Evolutionary conservation across 75 land plant species (phyloP).

Genomic region (Chamaecyparis obtusa): DNA sequence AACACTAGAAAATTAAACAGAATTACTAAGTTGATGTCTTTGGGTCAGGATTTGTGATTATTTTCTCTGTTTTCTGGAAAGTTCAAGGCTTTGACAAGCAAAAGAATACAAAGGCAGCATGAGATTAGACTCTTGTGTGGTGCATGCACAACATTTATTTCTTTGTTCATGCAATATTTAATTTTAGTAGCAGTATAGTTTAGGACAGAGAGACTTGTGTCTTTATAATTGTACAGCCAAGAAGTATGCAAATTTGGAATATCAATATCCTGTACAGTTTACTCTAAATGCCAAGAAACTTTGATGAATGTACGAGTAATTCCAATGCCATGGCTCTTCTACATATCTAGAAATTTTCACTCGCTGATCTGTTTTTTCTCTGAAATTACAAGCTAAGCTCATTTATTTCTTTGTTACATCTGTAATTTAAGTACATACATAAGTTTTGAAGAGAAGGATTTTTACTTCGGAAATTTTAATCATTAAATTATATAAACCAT

Average conservation of each 20-base stretch:
- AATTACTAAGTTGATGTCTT: neutral
- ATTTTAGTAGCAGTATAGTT: neutral
- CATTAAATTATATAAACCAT: neutral
- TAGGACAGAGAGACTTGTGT: neutral
- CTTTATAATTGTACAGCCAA: neutral
- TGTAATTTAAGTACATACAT: too few species aligned
- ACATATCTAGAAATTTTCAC: neutral
- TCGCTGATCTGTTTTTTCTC: neutral
- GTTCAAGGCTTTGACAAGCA: neutral
- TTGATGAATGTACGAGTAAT: too few species aligned
- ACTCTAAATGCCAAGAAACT: too few species aligned
- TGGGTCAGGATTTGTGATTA: neutral
- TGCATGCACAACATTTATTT: neutral
- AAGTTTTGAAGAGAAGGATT: neutral
- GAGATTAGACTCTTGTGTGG: neutral
- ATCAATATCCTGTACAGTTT: neutral
- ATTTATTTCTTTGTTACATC: neutral
- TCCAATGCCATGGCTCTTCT: too few species aligned
- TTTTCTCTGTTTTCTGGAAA: neutral
- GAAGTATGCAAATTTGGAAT: neutral
- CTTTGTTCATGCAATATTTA: neutral
- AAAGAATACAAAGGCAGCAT: neutral
- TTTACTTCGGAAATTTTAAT: neutral
- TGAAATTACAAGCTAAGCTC: neutral
- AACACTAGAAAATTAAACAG: neutral